phyloP scores from a whole-genome alignment of 2,329 filamentous ascomycete genomes.

The Venturia effusa region DNA sequence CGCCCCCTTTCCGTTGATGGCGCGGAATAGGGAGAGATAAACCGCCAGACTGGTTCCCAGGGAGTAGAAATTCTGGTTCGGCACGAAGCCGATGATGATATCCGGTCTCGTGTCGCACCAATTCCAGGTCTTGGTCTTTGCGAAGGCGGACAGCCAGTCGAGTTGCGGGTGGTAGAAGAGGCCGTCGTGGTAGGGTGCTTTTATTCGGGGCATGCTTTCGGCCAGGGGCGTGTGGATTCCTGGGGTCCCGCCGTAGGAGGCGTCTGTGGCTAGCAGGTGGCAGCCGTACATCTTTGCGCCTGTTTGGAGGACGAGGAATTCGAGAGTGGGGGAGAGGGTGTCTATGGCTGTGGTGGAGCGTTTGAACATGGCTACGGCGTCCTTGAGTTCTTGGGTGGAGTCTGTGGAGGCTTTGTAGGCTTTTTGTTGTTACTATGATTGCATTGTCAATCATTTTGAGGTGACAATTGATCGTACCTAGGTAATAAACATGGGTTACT shows the following conservation, averaged over 20 bases:
- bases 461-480: constrained; percentile 18
- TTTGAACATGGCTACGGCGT: constrained; percentile 32
- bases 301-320: constrained; percentile 28
- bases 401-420: constrained; percentile 33
- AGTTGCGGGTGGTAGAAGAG: constrained; percentile 29
- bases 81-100: constrained; percentile 27
- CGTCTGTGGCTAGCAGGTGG: constrained; percentile 30
- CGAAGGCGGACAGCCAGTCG: constrained; percentile 23
- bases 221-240: constrained; percentile 25
- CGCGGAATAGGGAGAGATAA: constrained; percentile 24
- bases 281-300: constrained; percentile 31
- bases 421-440: constrained; percentile 2
- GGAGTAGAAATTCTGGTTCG: constrained; percentile 27
- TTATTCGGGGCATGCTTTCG: constrained; percentile 23
- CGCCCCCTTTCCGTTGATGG: constrained; percentile 25
- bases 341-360: constrained; percentile 27
- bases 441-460: neutral
- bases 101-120: constrained; percentile 28
- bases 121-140: constrained; percentile 24
- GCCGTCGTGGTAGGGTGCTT: constrained; percentile 19
- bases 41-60: constrained; percentile 24
- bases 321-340: constrained; percentile 23
- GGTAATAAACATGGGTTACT: constrained; percentile 35
- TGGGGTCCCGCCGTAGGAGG: constrained; percentile 17
- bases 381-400: constrained; percentile 26